Percentiles rank a stretch among this genome's conserved stretches.
Conservation (phyloP, 2,329 filamentous ascomycete genomes). For the Botrytis paeoniae region DNA sequence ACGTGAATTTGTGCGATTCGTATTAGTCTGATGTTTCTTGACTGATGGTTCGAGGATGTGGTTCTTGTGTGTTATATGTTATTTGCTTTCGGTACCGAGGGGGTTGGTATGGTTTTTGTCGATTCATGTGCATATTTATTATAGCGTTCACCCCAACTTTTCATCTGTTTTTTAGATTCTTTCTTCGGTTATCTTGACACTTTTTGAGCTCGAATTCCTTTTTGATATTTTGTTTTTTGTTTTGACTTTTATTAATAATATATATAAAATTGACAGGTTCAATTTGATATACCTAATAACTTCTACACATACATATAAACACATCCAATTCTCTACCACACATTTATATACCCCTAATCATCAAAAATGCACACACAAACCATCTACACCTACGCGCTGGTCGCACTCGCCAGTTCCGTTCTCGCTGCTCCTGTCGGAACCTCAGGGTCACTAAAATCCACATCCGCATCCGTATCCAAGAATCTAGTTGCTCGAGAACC, state of each 20-base stretch:
- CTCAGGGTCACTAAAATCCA: not conserved
- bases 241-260: no score
- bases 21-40: not conserved
- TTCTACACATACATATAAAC: not conserved
- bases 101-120: no score
- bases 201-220: no score
- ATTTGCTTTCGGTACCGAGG: not conserved
- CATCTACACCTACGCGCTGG: not conserved
- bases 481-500: not conserved
- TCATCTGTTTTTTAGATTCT: no score
- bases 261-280: not conserved
- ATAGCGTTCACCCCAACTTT: no score
- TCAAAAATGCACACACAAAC: not conserved
- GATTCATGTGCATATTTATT: no score
- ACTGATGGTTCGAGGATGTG: not conserved
- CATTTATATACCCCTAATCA: not conserved
- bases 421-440: not conserved
- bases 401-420: not conserved
- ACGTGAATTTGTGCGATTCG: not conserved
- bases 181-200: no score
- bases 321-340: not conserved
- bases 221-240: no score
- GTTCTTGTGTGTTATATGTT: not conserved
- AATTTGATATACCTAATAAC: not conserved
- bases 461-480: not conserved